Evolutionary conservation across 805 yeast genomes (phyloP).

Genomic region (Dipodascopsis uninucleata): DNA sequence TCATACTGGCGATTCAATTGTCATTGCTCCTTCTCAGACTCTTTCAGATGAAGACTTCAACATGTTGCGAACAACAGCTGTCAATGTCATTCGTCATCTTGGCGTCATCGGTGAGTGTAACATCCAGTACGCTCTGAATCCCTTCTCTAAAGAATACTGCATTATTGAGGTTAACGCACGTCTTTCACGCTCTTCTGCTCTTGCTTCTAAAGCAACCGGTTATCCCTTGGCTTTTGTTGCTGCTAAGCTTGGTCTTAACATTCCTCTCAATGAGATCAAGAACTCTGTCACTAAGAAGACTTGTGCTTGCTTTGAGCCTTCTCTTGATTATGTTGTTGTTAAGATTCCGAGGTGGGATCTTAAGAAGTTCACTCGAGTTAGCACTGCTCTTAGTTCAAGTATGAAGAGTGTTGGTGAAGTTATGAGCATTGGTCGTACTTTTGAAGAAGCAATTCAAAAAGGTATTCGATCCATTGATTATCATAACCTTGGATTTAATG

Average conservation of each 20-base stretch:
- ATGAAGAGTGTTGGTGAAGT: constrained; percentile 99
- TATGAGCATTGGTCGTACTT: constrained; percentile 95
- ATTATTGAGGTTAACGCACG: constrained; percentile 98
- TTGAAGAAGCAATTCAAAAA: constrained; percentile 96
- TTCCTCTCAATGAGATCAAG: constrained; percentile 84
- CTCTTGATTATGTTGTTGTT: constrained; percentile 92
- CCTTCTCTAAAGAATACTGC: constrained; percentile 90
- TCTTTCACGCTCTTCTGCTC: constrained; percentile 95
- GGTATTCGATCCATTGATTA: constrained; percentile 96
- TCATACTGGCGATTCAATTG: constrained; percentile 98
- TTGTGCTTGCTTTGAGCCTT: constrained; percentile 96
- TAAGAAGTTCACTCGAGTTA: constrained; percentile 90
- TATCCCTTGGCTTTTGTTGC: constrained; percentile 98
- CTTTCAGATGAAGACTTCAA: constrained; percentile 94
- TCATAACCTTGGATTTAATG: constrained; percentile 86
- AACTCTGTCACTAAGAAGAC: constrained; percentile 93
- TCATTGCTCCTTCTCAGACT: constrained; percentile 98
- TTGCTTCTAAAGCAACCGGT: constrained; percentile 98
- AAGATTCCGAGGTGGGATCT: constrained; percentile 99
- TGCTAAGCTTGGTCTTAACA: constrained; percentile 90
- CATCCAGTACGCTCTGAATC: constrained; percentile 93
- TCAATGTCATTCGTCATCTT: constrained; percentile 91
- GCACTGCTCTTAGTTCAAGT: constrained; percentile 79
- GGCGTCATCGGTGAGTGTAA: constrained; percentile 99
- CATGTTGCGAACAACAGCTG: constrained; percentile 97